Conservation (phyloP, 306 rosid species). For the Begonia masoniana region DNA sequence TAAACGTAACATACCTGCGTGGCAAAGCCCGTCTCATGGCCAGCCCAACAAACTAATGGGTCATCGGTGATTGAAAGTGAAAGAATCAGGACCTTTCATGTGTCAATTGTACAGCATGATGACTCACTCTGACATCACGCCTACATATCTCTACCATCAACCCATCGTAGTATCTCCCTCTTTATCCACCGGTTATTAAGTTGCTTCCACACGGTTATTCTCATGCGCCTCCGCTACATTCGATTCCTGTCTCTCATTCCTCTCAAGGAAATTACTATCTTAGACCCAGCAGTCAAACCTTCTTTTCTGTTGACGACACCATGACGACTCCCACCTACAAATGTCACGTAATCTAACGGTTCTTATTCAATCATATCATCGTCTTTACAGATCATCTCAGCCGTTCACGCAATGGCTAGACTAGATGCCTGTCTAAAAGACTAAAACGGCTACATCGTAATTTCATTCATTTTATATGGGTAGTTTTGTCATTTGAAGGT, state of each 20-base stretch:
- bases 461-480: not conserved
- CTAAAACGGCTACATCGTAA: slow-evolving; percentile 3
- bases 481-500: not conserved
- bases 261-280: not conserved
- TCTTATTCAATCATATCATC: not conserved
- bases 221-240: slow-evolving; percentile 8
- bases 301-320: slow-evolving; percentile 47
- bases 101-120: not conserved
- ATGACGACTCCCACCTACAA: slow-evolving; percentile 23
- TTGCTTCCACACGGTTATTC: slow-evolving; percentile 19
- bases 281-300: slow-evolving; percentile 29
- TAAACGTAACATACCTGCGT: too few species aligned
- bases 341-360: slow-evolving; percentile 22
- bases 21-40: too few species aligned
- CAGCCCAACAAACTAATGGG: not conserved
- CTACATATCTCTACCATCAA: not conserved
- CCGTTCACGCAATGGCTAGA: too few species aligned
- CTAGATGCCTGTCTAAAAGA: slow-evolving; percentile 4
- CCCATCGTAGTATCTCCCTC: not conserved
- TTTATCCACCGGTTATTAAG: slow-evolving; percentile 5
- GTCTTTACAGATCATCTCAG: slow-evolving; percentile 4
- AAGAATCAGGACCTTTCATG: not conserved
- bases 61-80: not conserved
- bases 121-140: not conserved
- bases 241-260: not conserved